Conservation (phyloP, 805 yeast species). For the Starmera caribaea region DNA sequence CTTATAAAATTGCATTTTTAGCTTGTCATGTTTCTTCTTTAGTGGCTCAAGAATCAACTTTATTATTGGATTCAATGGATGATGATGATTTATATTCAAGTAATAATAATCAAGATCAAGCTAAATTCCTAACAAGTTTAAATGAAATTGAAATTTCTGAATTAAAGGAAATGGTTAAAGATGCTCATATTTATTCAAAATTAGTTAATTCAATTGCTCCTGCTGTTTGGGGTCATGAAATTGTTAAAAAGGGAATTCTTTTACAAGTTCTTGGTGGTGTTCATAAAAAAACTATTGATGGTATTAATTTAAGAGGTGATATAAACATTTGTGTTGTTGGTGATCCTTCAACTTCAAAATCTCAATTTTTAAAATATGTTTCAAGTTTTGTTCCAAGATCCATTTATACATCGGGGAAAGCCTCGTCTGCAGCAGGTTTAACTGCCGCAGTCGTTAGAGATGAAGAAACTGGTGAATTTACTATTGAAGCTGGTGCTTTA, state of each 20-base stretch:
- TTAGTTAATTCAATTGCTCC: slow-evolving; percentile 89
- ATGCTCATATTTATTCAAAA: slow-evolving; percentile 74
- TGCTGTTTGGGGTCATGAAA: slow-evolving; percentile 92
- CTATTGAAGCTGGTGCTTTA: slow-evolving; percentile 97
- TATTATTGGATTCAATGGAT: slow-evolving; percentile 1
- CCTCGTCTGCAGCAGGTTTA: slow-evolving; percentile 96
- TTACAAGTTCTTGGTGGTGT: slow-evolving; percentile 92
- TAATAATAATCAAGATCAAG: slow-evolving; percentile 38
- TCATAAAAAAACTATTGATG: slow-evolving; percentile 88
- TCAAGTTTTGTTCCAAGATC: slow-evolving; percentile 88
- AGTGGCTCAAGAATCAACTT: slow-evolving; percentile 25
- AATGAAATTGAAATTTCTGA: slow-evolving; percentile 78
- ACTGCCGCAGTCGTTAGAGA: slow-evolving; percentile 97
- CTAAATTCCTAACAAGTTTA: slow-evolving; percentile 64
- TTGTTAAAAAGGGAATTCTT: slow-evolving; percentile 83
- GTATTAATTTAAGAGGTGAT: slow-evolving; percentile 92
- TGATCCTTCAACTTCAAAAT: slow-evolving; percentile 95
- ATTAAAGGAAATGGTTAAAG: slow-evolving; percentile 82
- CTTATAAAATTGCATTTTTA: slow-evolving; percentile 82
- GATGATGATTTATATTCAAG: slow-evolving; percentile 18
- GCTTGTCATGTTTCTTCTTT: slow-evolving; percentile 83
- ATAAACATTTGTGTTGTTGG: slow-evolving; percentile 95
- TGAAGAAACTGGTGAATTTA: slow-evolving; percentile 94
- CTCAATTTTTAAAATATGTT: slow-evolving; percentile 91
- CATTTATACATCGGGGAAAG: slow-evolving; percentile 95